phyloP scores from a whole-genome alignment of 495 filamentous ascomycete genomes.

The Podospora pseudoanserina region DNA sequence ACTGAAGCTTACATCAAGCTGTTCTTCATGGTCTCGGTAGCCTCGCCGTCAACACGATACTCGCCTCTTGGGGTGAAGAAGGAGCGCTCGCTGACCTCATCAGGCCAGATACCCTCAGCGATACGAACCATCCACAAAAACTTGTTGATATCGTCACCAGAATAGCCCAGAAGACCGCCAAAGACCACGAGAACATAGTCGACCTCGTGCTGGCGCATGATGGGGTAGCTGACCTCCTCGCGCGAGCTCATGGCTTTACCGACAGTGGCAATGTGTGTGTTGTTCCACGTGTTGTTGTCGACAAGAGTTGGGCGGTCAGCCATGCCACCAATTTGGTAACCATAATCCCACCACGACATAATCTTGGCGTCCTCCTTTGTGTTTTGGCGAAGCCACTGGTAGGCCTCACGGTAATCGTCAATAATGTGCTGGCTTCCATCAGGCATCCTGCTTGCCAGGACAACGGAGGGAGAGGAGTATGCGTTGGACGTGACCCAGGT shows the following conservation, averaged over 20 bases:
- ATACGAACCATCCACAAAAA: constrained; percentile 99
- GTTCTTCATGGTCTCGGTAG: constrained; percentile 98
- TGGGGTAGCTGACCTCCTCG: constrained; percentile 98
- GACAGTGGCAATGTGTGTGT: constrained; percentile 98
- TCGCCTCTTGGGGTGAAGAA: constrained; percentile 96
- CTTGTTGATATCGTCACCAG: constrained; percentile 99
- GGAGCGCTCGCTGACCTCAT: constrained; percentile 95
- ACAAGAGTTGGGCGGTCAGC: constrained; percentile 95
- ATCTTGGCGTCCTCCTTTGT: constrained; percentile 92
- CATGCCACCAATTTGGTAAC: constrained; percentile 99
- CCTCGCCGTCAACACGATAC: constrained; percentile 89
- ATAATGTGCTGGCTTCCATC: constrained; percentile 98
- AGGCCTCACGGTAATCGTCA: constrained; percentile 98
- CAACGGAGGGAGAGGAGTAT: constrained; percentile 96
- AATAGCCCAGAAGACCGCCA: constrained; percentile 93
- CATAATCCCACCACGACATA: constrained; percentile 99
- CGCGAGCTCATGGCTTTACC: constrained; percentile 98
- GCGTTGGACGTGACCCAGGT: constrained; percentile 99
- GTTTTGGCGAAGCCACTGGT: constrained; percentile 99
- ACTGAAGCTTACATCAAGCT: constrained; percentile 79
- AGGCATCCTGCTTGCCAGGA: constrained; percentile 84
- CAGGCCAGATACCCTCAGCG: constrained; percentile 98
- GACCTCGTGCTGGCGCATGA: constrained; percentile 96
- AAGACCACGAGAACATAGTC: constrained; percentile 98
- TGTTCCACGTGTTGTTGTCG: constrained; percentile 99